These are phyloP conservation scores for Trichophyton schoenleinii DNA, from an alignment of 2,329 filamentous ascomycete genomes.

Conservation along the genomic window DNA sequence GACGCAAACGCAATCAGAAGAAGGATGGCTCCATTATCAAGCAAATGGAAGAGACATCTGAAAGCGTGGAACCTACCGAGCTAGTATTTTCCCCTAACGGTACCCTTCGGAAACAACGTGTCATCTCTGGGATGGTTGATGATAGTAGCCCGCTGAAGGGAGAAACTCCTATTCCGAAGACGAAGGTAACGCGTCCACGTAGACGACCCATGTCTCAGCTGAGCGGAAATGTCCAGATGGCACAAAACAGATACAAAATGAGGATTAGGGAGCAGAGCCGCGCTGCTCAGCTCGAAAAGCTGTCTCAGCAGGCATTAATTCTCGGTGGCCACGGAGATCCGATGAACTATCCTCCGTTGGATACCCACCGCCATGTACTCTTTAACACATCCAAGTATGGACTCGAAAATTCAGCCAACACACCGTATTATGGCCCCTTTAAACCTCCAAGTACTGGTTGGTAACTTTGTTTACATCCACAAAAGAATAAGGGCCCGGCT, in stretches of 20 bases:
- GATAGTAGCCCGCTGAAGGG: slow-evolving; percentile 36
- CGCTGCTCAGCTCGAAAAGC: slow-evolving; percentile 7
- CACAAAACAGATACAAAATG: slow-evolving; percentile 20
- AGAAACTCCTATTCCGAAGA: slow-evolving; percentile 32
- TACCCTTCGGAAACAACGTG: slow-evolving; percentile 30
- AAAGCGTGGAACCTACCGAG: slow-evolving; percentile 35
- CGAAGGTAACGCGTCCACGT: slow-evolving; percentile 19
- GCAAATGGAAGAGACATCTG: slow-evolving; percentile 36
- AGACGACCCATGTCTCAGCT: slow-evolving; percentile 20
- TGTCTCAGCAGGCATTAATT: slow-evolving; percentile 15
- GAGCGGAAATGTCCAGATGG: slow-evolving; percentile 23
- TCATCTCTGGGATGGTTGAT: slow-evolving; percentile 38
- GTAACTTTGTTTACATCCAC: neutral
- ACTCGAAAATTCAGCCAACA: neutral
- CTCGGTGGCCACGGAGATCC: slow-evolving; percentile 18
- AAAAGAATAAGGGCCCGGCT: neutral
- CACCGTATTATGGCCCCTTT: slow-evolving; percentile 1
- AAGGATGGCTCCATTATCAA: slow-evolving; percentile 36
- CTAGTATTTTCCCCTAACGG: slow-evolving; percentile 36
- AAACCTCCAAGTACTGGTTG: neutral
- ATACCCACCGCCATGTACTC: slow-evolving; percentile 24
- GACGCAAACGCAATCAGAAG: slow-evolving; percentile 39
- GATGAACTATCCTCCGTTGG: slow-evolving; percentile 22
- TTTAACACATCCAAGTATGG: neutral
- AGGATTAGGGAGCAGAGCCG: slow-evolving; percentile 10